Percentiles rank a stretch among this genome's conserved stretches.
These are phyloP conservation scores for Penicillium pancosmium DNA, from an alignment of 495 filamentous ascomycete genomes.

Conservation along the genomic window DNA sequence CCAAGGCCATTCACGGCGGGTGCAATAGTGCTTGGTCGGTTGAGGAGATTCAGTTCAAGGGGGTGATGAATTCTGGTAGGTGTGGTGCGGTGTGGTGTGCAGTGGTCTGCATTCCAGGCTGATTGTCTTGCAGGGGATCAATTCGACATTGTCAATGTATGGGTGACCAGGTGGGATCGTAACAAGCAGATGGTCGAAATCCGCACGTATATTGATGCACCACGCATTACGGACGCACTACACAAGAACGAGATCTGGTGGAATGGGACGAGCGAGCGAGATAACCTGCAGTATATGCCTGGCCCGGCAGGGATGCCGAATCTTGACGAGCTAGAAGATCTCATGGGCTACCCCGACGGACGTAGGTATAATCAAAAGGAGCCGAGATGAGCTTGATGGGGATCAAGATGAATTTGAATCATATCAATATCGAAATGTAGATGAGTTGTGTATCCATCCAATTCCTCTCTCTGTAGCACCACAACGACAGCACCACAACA, in stretches of 20 bases:
- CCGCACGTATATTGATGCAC: slow-evolving; percentile 38
- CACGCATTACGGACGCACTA: slow-evolving; percentile 33
- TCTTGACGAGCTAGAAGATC: slow-evolving; percentile 29
- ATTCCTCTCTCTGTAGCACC: background rate
- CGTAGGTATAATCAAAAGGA: slow-evolving; percentile 25
- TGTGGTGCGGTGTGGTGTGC: background rate
- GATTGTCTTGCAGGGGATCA: slow-evolving; percentile 22
- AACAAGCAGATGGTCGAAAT: slow-evolving; percentile 40
- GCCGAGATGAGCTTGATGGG: background rate
- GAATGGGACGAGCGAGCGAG: slow-evolving; percentile 34
- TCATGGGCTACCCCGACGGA: slow-evolving; percentile 36
- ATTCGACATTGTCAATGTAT: slow-evolving; percentile 42
- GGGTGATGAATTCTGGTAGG: slow-evolving; percentile 39
- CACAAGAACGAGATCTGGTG: slow-evolving; percentile 43
- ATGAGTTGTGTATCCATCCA: no score
- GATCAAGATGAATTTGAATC: background rate
- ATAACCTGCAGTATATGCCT: slow-evolving; percentile 39
- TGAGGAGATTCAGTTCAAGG: slow-evolving; percentile 38
- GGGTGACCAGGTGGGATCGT: slow-evolving; percentile 40
- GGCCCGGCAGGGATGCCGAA: slow-evolving; percentile 43
- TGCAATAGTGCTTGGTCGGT: slow-evolving; percentile 40
- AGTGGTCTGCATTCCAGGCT: background rate
- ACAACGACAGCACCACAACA: background rate
- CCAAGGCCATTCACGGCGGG: slow-evolving; percentile 38
- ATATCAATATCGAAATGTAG: no score